These are phyloP conservation scores for Bisporella sp. DNA, from an alignment of 2,329 filamentous ascomycete species.

Conservation along the genomic window DNA sequence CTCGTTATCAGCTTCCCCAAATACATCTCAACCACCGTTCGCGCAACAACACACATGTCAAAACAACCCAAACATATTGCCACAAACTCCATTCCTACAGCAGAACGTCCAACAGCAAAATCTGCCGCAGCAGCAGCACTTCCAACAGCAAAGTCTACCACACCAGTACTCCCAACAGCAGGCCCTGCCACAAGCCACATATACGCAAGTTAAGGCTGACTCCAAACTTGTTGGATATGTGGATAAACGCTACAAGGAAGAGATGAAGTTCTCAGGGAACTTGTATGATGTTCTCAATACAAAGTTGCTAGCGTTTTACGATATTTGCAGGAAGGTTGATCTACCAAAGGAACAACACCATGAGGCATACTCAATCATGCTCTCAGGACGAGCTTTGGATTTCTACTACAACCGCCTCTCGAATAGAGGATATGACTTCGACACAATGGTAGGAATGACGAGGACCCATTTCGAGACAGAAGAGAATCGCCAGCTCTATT, in stretches of 20 bases:
- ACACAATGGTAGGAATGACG: neutral
- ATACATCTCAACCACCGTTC: too few relatives aligned
- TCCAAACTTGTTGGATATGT: neutral
- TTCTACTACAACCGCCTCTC: neutral
- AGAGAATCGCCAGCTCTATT: neutral
- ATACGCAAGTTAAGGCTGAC: neutral
- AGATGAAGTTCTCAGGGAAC: neutral
- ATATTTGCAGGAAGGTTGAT: neutral
- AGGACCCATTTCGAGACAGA: neutral
- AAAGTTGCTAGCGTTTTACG: neutral
- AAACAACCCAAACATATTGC: too few relatives aligned
- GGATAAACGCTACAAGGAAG: neutral
- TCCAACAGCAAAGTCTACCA: neutral
- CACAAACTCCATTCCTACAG: neutral
- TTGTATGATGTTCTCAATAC: neutral
- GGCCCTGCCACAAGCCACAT: neutral
- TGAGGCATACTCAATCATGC: neutral
- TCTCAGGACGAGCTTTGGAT: neutral
- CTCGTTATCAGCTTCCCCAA: too few relatives aligned
- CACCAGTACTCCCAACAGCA: too few relatives aligned
- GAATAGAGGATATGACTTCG: neutral
- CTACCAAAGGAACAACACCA: neutral
- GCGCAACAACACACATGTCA: too few relatives aligned
- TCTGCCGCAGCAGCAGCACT: neutral
- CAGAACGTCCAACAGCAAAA: neutral